Percentiles rank a stretch among this genome's conserved stretches.
phyloP scores from a whole-genome alignment of 768 basidiomycete species.

The Psilocybe tampanensis region DNA sequence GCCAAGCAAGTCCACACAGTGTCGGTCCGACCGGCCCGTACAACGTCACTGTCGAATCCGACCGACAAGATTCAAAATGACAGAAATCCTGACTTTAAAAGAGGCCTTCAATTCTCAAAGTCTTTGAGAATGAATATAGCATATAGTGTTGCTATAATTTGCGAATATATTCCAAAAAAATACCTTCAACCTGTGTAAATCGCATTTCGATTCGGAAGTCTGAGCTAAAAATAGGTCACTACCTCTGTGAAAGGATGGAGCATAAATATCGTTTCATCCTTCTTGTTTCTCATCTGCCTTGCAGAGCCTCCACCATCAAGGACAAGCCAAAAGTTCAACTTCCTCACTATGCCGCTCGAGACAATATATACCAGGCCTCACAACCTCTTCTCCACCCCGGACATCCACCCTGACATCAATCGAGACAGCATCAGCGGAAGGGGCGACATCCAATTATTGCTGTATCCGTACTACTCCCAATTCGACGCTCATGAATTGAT shows the following conservation, averaged over 20 bases:
- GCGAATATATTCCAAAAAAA: too few relatives aligned
- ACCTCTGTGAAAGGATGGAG: background rate
- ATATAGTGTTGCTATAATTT: too few relatives aligned
- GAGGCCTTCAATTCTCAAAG: too few relatives aligned
- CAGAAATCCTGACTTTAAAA: too few relatives aligned
- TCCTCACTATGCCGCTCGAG: slow-evolving; percentile 15
- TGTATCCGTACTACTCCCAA: slow-evolving; percentile 42
- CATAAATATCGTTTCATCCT: slow-evolving; percentile 5
- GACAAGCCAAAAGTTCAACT: too few relatives aligned
- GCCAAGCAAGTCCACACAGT: background rate
- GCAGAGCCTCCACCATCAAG: background rate
- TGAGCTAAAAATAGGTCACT: slow-evolving; percentile 1
- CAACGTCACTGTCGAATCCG: too few relatives aligned
- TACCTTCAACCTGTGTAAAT: too few relatives aligned
- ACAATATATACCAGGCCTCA: slow-evolving; percentile 25
- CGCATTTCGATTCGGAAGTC: background rate
- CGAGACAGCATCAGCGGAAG: slow-evolving; percentile 16
- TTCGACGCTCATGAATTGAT: slow-evolving; percentile 45
- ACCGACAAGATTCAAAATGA: background rate
- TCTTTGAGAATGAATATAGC: too few relatives aligned
- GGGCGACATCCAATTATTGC: slow-evolving; percentile 28
- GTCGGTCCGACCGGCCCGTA: background rate
- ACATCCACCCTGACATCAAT: slow-evolving; percentile 23
- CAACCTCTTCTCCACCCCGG: slow-evolving; percentile 32
- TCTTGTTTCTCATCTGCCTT: slow-evolving; percentile 1